Conservation (phyloP, 1,284 basidiomycete genomes). For the Afroboletus lepidellus region DNA sequence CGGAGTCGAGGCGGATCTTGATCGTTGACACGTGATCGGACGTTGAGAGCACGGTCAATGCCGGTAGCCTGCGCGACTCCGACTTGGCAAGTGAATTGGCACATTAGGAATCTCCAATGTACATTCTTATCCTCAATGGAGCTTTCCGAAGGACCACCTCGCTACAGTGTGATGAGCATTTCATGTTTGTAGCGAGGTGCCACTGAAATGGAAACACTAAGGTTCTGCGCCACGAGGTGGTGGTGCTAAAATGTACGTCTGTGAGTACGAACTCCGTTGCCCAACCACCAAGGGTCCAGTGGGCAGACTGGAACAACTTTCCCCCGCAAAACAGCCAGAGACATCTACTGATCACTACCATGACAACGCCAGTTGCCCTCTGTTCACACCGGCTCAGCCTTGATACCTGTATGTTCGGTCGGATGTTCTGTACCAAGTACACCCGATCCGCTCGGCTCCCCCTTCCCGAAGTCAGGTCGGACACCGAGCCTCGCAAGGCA, state of each 20-base stretch:
- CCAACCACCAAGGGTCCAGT: neutral
- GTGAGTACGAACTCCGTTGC: neutral
- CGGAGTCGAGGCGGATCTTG: neutral
- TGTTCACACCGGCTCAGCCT: conserved; percentile 16
- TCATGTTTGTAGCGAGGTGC: neutral
- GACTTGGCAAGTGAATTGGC: no score
- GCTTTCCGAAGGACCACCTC: neutral
- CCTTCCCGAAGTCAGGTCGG: conserved; percentile 20
- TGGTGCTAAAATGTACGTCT: neutral
- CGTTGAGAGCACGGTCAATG: neutral
- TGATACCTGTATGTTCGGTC: neutral
- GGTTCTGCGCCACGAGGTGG: neutral
- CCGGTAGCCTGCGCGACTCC: neutral
- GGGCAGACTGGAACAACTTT: no score
- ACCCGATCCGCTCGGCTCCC: neutral
- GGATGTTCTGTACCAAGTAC: neutral
- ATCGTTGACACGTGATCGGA: conserved; percentile 1
- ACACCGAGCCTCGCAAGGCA: conserved; percentile 32
- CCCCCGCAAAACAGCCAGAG: no score
- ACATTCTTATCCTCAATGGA: no score
- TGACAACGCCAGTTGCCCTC: no score
- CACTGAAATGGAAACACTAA: conserved; percentile 10
- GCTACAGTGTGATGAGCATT: neutral
- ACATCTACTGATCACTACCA: no score
- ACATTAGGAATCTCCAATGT: neutral